Base-by-base conservation (phyloP, 768 basidiomycete species). In the Chalciporus sphaerocephalus region DNA sequence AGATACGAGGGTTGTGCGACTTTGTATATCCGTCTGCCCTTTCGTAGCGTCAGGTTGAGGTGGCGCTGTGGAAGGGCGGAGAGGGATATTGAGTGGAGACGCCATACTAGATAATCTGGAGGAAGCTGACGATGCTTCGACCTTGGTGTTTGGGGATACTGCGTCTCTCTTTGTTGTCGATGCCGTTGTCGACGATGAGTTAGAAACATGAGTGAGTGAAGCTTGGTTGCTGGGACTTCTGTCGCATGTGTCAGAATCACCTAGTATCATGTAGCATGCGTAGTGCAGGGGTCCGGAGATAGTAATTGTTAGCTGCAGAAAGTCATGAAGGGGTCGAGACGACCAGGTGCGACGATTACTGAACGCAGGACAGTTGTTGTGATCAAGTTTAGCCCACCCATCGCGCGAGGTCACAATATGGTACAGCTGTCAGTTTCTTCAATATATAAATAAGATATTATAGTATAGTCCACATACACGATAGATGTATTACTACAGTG, bases 261-360 rank as follows among this genome's bases (percentile, higher is more conserved):
- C 55, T 45, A 55, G 55, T 60, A 60, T 50, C 60, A 61, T 63
- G 61, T 63, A 61, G 58, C 58, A 63, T 61, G 52, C 48, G 60
- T 38, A 7, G 25, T 42, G 24, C 38, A 36, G 18, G 30, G 27
- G 15, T 23, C 30, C 11, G 30, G n/a, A n/a, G n/a, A 50, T 24
- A 24, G 16, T 23, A 42, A 11, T 22, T 10, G 30, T 34, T 13
- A 18, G 40, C 43, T n/a, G 46, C 41, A 16, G 24, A 0, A 22
- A 8, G 18, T 11, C 17, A 38, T 20, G 20, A 18, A 41, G 17
- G 35, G 12, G 42, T 33, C 16, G 38, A 16, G 23, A 46, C 20
- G 28, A 38, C 15, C 3, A 32, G 32, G 9, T 48, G 37, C 45
- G 27, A 57, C 42, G 36, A n/a, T n/a, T n/a, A n/a, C n/a, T n/a